Percentiles rank a stretch among this genome's conserved stretches.
Conservation (phyloP, 805 yeast genomes). For the Ogataea methanolica region DNA sequence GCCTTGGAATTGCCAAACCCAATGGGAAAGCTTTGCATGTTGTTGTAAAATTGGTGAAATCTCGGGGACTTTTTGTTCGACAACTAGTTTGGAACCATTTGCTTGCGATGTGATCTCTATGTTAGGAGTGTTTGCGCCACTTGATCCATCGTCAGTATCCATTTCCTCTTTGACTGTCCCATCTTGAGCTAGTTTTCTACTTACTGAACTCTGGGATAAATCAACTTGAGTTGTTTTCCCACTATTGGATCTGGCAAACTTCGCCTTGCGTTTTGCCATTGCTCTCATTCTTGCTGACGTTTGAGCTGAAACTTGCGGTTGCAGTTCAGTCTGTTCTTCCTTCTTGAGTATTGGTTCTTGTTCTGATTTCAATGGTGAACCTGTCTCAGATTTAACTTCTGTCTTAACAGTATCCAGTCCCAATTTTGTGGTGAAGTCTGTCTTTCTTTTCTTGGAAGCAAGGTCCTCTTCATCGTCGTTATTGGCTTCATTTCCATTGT, state of each 20-base stretch:
- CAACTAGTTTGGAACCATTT: constrained; percentile 76
- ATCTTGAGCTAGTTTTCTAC: constrained; percentile 46
- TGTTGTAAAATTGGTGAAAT: constrained; percentile 65
- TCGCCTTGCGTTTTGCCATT: constrained; percentile 89
- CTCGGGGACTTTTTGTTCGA: constrained; percentile 69
- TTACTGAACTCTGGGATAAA: constrained; percentile 65
- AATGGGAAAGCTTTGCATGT: constrained; percentile 65
- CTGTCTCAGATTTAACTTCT: constrained; percentile 2
- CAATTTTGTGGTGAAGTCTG: constrained; percentile 25
- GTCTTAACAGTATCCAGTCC: constrained; percentile 23
- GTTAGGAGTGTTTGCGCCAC: constrained; percentile 23
- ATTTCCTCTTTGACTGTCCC: constrained; percentile 28
- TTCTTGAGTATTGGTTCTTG: constrained; percentile 2
- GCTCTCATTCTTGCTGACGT: constrained; percentile 82
- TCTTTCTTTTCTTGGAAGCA: constrained; percentile 22
- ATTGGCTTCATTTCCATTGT: constrained; percentile 8
- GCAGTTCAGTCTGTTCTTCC: constrained; percentile 1
- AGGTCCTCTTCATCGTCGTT: constrained; percentile 3
- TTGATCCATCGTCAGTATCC: constrained; percentile 8
- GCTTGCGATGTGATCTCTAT: constrained; percentile 67
- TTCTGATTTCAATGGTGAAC: constrained; percentile 1
- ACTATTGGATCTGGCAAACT: constrained; percentile 53
- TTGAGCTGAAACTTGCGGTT: constrained; percentile 7
- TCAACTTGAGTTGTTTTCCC: constrained; percentile 52
- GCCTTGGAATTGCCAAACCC: constrained; percentile 94